These are phyloP conservation scores for Liriodendron chinense DNA, from an alignment of 164 flowering plant genomes.

Conservation along the genomic window DNA sequence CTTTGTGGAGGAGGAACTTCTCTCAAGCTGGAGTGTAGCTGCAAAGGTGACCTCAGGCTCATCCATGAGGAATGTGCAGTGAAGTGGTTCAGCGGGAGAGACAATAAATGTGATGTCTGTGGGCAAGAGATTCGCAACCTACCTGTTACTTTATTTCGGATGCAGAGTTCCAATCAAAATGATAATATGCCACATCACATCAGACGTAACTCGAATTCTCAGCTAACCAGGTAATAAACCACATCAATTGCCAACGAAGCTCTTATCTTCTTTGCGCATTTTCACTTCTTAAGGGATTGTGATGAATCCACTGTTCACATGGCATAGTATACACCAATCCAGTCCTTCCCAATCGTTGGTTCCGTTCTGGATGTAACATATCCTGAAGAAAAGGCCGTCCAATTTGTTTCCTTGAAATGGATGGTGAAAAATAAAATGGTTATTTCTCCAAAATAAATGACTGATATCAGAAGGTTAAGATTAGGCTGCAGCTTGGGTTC, in stretches of 20 bases:
- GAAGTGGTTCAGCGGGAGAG: conserved; percentile 77
- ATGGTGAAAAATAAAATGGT: background rate
- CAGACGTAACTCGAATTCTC: conserved; percentile 29
- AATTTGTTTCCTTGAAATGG: background rate
- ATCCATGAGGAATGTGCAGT: conserved; percentile 80
- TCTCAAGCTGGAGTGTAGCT: conserved; percentile 87
- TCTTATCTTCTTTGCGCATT: background rate
- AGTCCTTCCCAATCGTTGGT: background rate
- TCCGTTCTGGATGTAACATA: background rate
- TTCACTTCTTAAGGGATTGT: background rate
- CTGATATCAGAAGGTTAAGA: too few species aligned
- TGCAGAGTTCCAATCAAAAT: conserved; percentile 39
- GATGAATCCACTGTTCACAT: background rate
- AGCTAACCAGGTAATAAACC: conserved; percentile 39
- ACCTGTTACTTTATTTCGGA: conserved; percentile 78
- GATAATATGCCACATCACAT: conserved; percentile 33
- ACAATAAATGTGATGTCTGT: conserved; percentile 80
- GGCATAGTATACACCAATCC: background rate
- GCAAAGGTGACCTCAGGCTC: conserved; percentile 87
- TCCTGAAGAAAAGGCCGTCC: background rate
- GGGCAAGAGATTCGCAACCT: conserved; percentile 73
- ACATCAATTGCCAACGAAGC: background rate
- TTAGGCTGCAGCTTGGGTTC: too few species aligned
- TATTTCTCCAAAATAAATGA: too few species aligned
- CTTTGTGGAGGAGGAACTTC: conserved; percentile 59